Evolutionary conservation across 305 asterid genomes (phyloP).

Genomic region (Fraxinus greggii): DNA sequence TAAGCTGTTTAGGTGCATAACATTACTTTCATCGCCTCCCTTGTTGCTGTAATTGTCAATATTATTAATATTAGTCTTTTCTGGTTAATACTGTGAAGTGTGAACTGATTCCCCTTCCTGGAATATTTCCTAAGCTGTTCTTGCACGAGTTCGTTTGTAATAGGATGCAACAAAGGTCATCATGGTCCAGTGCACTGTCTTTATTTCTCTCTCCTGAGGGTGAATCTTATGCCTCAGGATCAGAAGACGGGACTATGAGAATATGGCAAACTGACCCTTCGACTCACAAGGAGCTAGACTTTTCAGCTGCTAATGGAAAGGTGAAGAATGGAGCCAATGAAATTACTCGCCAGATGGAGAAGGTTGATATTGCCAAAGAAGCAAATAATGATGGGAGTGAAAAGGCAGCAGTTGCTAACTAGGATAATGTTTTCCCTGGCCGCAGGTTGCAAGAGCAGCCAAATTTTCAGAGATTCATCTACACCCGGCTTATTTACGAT

Average conservation of each 20-base stretch:
- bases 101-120: background rate
- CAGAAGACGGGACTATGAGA: constrained; percentile 94
- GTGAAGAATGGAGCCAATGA: constrained; percentile 45
- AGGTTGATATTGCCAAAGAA: constrained; percentile 36
- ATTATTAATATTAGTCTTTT: too few species aligned
- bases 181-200: constrained; percentile 96
- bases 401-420: constrained; percentile 32
- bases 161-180: constrained; percentile 97
- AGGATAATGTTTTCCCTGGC: background rate
- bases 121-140: background rate
- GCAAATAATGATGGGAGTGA: constrained; percentile 26
- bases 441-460: background rate
- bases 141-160: background rate
- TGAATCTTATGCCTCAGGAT: constrained; percentile 89
- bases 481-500: background rate
- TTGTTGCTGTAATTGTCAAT: background rate
- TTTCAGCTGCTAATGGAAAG: constrained; percentile 32
- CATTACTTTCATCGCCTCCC: background rate
- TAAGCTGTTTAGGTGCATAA: background rate
- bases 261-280: constrained; percentile 79
- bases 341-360: constrained; percentile 55
- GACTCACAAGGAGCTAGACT: constrained; percentile 42
- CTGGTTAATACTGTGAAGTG: background rate
- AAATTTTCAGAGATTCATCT: background rate
- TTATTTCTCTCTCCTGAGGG: constrained; percentile 91